Evolutionary conservation across 192 early-diverging fungal species (phyloP).

Genomic region (Mortierella alpina): DNA sequence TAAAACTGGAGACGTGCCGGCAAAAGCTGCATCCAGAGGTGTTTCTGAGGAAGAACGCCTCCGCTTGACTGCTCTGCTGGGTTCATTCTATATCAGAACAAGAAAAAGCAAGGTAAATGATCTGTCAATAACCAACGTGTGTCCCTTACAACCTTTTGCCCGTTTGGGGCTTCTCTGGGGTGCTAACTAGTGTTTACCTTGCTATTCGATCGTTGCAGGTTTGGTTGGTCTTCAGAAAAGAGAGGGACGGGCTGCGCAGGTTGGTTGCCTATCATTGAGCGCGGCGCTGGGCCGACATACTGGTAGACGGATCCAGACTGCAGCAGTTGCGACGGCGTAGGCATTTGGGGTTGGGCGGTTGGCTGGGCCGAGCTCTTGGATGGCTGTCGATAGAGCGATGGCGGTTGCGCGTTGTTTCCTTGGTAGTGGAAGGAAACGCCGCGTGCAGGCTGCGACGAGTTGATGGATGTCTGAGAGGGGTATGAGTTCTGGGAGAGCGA

Average conservation of each 20-base stretch:
- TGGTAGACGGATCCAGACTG: slow-evolving; percentile 30
- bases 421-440: not conserved
- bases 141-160: not conserved
- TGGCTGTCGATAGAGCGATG: slow-evolving; percentile 32
- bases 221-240: slow-evolving; percentile 14
- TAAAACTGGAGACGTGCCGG: slow-evolving; percentile 17
- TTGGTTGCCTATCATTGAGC: not conserved
- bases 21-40: slow-evolving; percentile 4
- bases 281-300: slow-evolving; percentile 18
- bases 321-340: slow-evolving; percentile 41
- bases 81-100: slow-evolving; percentile 6
- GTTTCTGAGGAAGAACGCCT: slow-evolving; percentile 29
- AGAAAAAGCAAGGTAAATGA: not conserved
- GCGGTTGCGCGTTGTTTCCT: slow-evolving; percentile 3
- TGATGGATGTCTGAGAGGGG: slow-evolving; percentile 30
- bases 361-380: slow-evolving; percentile 17
- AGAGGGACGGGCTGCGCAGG: slow-evolving; percentile 6
- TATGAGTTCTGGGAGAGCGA: slow-evolving; percentile 37
- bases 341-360: slow-evolving; percentile 2
- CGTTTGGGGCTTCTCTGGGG: not conserved
- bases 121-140: not conserved
- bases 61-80: slow-evolving; percentile 14
- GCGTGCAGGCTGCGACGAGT: slow-evolving; percentile 21
- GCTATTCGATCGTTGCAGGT: slow-evolving; percentile 5
- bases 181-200: slow-evolving; percentile 7